phyloP scores from a whole-genome alignment of 495 filamentous ascomycete species.

The Extremus antarcticus region DNA sequence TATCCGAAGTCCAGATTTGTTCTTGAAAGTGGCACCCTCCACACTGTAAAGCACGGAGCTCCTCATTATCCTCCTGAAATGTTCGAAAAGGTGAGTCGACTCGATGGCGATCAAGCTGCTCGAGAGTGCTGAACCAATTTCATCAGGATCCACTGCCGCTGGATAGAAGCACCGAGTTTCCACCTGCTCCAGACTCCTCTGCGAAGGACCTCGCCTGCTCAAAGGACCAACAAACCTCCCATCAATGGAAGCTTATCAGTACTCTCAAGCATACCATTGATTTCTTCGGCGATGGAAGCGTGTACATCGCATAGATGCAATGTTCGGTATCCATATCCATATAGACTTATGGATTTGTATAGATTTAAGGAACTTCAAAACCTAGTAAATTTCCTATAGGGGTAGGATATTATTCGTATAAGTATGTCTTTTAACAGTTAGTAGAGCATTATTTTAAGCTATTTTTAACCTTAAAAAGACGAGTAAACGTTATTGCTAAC shows the following conservation, averaged over 20 bases:
- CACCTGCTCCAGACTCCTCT: constrained; percentile 8
- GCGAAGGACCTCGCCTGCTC: not conserved
- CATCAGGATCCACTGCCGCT: constrained; percentile 16
- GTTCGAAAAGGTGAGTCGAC: constrained; percentile 13
- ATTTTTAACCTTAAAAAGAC: too few species aligned
- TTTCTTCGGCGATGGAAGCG: constrained; percentile 10
- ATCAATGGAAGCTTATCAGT: constrained; percentile 3
- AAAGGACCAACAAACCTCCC: not conserved
- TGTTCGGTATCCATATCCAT: too few species aligned
- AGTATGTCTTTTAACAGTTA: too few species aligned
- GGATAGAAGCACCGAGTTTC: constrained; percentile 19
- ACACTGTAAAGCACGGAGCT: constrained; percentile 25
- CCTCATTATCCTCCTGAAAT: constrained; percentile 18
- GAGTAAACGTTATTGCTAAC: too few species aligned
- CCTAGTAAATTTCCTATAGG: too few species aligned
- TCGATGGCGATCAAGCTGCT: not conserved
- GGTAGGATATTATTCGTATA: too few species aligned
- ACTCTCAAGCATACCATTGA: constrained; percentile 4
- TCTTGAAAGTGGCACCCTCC: constrained; percentile 34
- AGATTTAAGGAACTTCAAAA: too few species aligned
- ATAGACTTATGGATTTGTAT: too few species aligned
- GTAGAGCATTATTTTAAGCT: too few species aligned
- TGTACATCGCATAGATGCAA: constrained; percentile 11
- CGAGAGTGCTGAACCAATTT: not conserved
- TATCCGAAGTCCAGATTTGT: constrained; percentile 33